Conservation (phyloP, 345 rosid species). For the Atalantia buxifolia region DNA sequence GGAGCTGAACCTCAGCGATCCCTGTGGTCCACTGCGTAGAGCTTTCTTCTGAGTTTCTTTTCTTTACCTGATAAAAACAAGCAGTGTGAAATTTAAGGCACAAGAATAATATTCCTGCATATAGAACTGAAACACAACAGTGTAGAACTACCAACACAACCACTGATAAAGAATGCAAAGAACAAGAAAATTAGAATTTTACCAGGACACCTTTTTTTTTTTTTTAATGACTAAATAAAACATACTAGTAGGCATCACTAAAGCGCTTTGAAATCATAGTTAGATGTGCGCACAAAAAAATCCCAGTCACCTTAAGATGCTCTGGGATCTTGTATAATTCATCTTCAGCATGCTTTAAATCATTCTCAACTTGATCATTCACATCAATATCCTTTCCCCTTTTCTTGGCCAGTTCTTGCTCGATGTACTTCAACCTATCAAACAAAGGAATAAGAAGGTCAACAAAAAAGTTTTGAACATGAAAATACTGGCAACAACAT, state of each 20-base stretch:
- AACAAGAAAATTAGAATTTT: background rate
- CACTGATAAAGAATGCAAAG: background rate
- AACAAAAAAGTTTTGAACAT: too few species aligned
- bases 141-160: background rate
- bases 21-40: slow-evolving; percentile 99
- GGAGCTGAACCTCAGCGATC: slow-evolving; percentile 95
- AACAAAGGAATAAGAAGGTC: background rate
- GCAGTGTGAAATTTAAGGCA: background rate
- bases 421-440: slow-evolving; percentile 73
- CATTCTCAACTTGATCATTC: slow-evolving; percentile 59
- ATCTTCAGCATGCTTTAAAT: slow-evolving; percentile 75
- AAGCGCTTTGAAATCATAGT: too few species aligned
- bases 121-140: background rate
- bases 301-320: slow-evolving; percentile 74
- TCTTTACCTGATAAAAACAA: slow-evolving; percentile 59
- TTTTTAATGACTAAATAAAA: background rate
- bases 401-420: slow-evolving; percentile 89
- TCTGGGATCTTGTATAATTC: slow-evolving; percentile 88
- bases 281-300: too few species aligned
- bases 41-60: slow-evolving; percentile 88
- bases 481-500: too few species aligned
- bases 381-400: slow-evolving; percentile 60
- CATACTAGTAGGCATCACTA: background rate
- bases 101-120: background rate
- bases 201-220: background rate